Evolutionary conservation across 768 basidiomycete genomes (phyloP), one percentile per base, ranked within the genome.

Genomic region (Tylopilus rubrobrunneus): DNA sequence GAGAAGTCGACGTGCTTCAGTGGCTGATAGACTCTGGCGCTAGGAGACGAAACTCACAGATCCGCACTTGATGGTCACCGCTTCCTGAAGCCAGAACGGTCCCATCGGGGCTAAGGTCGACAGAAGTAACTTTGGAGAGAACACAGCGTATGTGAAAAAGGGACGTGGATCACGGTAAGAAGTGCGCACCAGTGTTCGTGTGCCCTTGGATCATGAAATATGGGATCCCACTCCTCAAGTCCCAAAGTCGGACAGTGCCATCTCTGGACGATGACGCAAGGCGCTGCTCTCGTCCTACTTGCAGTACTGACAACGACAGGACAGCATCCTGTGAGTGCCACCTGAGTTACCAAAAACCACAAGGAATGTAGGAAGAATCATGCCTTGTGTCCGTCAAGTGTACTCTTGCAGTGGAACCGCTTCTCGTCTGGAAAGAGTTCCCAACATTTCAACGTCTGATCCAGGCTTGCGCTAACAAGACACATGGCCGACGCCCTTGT

Each of bases 401-500:
- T 73, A 52, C 61, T 67, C 12, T 59, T 66, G 50, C 71, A 66
- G 17, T 34, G 48, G 40, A 71, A 68, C 27, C 44, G 58, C 49
- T 59, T 64, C 52, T 69, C 62, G 7, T 58, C 53, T 33, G 58
- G 62, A 27, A 48, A 51, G 28, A 82, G 61, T 45, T 81, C 77
- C 78, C 82, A 83, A 34, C 72, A 70, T 49, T 79, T 78, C 23
- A 69, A 44, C 12, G 63, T 62, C 28, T 49, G 43, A 45, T 71
- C 70, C 48, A 64, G 36, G 53, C 68, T 73, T 21, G 67, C 67
- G 41, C 63, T 66, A 19, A 64, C 70, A 14, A 73, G 61, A 43
- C 48, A 58, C 39, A 56, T 62, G 55, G 71, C 68, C 23, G 78
- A 60, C 33, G 11, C 51, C 34, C 23, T 60, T 44, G 37, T 33